Evolutionary conservation across 139 green algal species (phyloP).

Genomic region (Tetradesmus lagerheimii): DNA sequence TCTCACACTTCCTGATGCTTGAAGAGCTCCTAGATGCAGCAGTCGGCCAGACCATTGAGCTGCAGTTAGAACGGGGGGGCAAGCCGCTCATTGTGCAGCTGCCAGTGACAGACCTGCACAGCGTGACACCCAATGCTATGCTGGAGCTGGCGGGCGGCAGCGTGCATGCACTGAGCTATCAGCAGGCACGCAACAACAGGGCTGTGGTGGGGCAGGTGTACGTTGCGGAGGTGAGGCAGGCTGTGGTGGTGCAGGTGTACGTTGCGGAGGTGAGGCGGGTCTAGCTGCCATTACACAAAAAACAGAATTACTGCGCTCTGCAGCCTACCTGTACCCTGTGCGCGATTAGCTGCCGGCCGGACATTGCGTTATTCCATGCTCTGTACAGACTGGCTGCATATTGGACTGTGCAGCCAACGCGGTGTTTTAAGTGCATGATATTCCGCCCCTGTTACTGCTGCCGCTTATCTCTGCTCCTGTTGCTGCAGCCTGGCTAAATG

Average conservation of each 20-base stretch:
- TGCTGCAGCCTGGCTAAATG: constrained; percentile 60
- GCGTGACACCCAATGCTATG: constrained; percentile 81
- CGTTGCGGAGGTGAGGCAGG: constrained; percentile 76
- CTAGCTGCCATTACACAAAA: no score
- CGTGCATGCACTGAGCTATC: constrained; percentile 90
- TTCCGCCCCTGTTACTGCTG: no score
- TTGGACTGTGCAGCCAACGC: no score
- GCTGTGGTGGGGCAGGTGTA: constrained; percentile 74
- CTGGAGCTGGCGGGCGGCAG: constrained; percentile 84
- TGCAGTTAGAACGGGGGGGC: constrained; percentile 77
- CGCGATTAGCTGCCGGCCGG: no score
- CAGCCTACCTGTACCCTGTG: no score
- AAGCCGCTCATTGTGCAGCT: constrained; percentile 52
- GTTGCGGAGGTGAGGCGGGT: constrained; percentile 72
- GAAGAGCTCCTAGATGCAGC: constrained; percentile 84
- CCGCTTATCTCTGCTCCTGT: background rate
- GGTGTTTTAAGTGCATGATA: no score
- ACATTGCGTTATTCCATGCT: no score
- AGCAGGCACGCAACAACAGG: constrained; percentile 91
- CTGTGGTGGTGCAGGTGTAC: constrained; percentile 74
- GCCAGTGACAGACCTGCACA: constrained; percentile 83
- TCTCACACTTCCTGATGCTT: constrained; percentile 86
- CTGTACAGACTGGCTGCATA: no score
- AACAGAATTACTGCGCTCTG: no score
- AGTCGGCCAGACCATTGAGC: constrained; percentile 62